Percentiles rank a stretch among this genome's conserved stretches.
phyloP scores from a whole-genome alignment of 345 rosid species.

The Dipteronia dyeriana region DNA sequence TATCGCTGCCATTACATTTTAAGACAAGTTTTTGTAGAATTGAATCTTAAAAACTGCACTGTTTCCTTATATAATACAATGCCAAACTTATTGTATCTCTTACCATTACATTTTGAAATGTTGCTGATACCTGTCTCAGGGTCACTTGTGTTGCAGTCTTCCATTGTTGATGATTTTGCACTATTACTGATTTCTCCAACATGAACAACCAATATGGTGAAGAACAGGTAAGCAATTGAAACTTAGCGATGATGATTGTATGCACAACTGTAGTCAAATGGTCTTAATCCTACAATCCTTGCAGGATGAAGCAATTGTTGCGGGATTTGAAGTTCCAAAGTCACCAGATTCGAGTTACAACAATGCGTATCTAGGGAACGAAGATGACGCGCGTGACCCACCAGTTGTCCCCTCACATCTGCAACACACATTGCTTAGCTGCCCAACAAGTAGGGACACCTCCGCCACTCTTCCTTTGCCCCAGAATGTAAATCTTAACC shows the following conservation, averaged over 20 bases:
- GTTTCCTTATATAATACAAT: background rate
- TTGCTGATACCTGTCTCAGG: slow-evolving; percentile 23
- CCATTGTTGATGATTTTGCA: slow-evolving; percentile 30
- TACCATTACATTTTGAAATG: slow-evolving; percentile 6
- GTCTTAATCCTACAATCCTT: slow-evolving; percentile 17
- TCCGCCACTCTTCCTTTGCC: slow-evolving; percentile 56
- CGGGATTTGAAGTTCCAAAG: slow-evolving; percentile 82
- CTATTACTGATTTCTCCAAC: slow-evolving; percentile 30
- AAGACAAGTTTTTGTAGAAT: background rate
- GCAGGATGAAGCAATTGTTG: slow-evolving; percentile 80
- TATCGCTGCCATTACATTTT: background rate
- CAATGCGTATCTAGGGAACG: slow-evolving; percentile 54
- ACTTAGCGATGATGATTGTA: slow-evolving; percentile 8
- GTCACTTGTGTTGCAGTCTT: slow-evolving; percentile 17
- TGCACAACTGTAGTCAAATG: slow-evolving; percentile 5
- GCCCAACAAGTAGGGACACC: slow-evolving; percentile 48
- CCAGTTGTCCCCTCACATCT: slow-evolving; percentile 84
- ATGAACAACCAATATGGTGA: slow-evolving; percentile 60
- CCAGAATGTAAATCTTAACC: slow-evolving; percentile 73
- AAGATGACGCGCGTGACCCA: slow-evolving; percentile 91
- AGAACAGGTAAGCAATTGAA: slow-evolving; percentile 54
- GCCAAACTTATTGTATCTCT: background rate
- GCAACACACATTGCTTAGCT: slow-evolving; percentile 59
- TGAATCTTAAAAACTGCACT: background rate
- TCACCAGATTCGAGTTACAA: slow-evolving; percentile 96